Percentiles rank a stretch among this genome's conserved stretches.
phyloP scores from a whole-genome alignment of 345 rosid species.

The Cardiospermum halicacabum region DNA sequence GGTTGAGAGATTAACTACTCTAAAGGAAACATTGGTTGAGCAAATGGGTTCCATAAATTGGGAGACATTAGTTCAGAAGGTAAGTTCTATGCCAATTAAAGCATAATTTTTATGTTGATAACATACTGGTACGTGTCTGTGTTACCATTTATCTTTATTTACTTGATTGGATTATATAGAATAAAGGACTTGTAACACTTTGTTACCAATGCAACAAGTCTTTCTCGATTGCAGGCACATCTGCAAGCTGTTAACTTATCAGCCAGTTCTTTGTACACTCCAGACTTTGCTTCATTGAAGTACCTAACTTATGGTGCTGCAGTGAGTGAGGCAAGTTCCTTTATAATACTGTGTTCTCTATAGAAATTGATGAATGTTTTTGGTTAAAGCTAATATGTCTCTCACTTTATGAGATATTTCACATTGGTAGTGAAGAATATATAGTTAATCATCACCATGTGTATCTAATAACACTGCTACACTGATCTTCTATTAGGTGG shows the following conservation, averaged over 20 bases:
- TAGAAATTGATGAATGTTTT: not conserved
- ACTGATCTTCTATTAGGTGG: constrained; percentile 62
- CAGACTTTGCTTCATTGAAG: constrained; percentile 45
- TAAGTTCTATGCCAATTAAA: constrained; percentile 11
- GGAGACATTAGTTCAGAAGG: constrained; percentile 72
- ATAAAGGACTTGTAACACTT: not conserved
- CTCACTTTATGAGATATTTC: not conserved
- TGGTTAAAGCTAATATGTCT: no score
- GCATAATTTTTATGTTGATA: no score
- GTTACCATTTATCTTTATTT: no score
- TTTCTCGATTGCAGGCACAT: constrained; percentile 84
- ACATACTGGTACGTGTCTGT: no score
- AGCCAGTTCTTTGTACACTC: constrained; percentile 49
- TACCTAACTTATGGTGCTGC: constrained; percentile 95
- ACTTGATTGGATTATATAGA: not conserved
- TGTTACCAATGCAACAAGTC: not conserved
- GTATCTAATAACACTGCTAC: not conserved
- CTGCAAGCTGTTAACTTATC: constrained; percentile 50
- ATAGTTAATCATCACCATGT: not conserved
- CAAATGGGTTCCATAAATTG: constrained; percentile 52
- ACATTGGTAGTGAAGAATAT: not conserved
- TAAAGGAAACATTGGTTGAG: constrained; percentile 42
- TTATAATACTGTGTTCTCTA: not conserved
- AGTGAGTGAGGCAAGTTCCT: constrained; percentile 81
- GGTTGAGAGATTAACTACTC: constrained; percentile 58